Evolutionary conservation across 1,284 basidiomycete genomes (phyloP), one percentile per base, ranked within the genome.

Genomic region (Calocybe gambosa): DNA sequence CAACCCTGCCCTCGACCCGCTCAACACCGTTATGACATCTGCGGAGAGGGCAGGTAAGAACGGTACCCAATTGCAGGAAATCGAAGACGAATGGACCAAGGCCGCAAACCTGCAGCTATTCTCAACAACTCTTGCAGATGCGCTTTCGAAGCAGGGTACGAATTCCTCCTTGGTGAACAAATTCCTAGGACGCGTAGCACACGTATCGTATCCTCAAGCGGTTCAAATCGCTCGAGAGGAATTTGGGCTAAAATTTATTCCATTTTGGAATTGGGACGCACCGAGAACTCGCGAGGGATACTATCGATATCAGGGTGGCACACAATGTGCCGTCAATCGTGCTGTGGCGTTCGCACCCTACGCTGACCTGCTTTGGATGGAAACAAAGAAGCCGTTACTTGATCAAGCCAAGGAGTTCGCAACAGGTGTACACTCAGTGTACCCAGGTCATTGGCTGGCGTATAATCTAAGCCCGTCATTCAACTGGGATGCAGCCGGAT

Each of bases 251-350:
- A 81, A 77, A 64, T 70, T 64, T 38, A 74, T 78, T 31, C 85
- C 86, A 10, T 81, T 75, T 61, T 96, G 93, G 92, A 82, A 91
- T 63, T 93, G 89, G 78, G 91, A 95, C 63, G 77, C 86, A 19
- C 92, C 94, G 38, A 77, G 95, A 46, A 97, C 95, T 0, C 82
- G 94, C 45, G 95, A 98, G 66, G 94, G 94, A 39, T 96, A 80
- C 75, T 98, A 95, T 77, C 84, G 93, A 55, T 97, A 95, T 77
- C 91, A 93, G 66, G 94, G 95, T 51, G 95, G 95, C 13, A 99
- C 94, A 5, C 82, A 89, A 63, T 95, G 92, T 62, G 94, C 93
- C 16, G 80, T 99, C 63, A 88, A 90, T 70, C 91, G 95, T 51
- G 89, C 89, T 23, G 74, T 93, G 54, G 93, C 92, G 28, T 99